These are phyloP conservation scores for Porphyridium purpureum DNA, from an alignment of 23 red algal genomes.

Conservation along the genomic window DNA sequence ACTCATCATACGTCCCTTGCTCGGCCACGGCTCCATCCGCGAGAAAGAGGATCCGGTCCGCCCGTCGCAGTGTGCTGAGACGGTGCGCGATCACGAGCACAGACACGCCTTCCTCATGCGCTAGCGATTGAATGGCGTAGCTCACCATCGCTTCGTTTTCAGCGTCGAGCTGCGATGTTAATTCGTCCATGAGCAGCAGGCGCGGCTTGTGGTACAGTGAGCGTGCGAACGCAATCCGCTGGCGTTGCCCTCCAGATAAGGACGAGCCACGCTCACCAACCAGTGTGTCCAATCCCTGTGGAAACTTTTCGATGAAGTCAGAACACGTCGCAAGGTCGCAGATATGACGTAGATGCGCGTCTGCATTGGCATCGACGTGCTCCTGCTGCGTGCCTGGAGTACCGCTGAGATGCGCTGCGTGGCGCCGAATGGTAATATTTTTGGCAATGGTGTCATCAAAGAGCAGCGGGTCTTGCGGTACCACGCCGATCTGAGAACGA, in stretches of 20 bases:
- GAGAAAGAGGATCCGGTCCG: conserved; percentile 60
- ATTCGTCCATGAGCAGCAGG: conserved; percentile 75
- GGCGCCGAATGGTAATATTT: conserved; percentile 12
- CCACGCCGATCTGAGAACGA: conserved; percentile 57
- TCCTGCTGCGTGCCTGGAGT: too few species aligned
- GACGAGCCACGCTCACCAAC: conserved; percentile 71
- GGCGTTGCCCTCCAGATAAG: conserved; percentile 67
- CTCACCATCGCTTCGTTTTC: too few species aligned
- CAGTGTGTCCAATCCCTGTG: conserved; percentile 66
- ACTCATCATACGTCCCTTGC: conserved; percentile 21
- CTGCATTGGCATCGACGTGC: too few species aligned
- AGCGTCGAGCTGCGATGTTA: too few species aligned
- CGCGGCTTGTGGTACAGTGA: conserved; percentile 59
- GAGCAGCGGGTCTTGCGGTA: conserved; percentile 73
- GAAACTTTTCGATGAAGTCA: conserved; percentile 79
- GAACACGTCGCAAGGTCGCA: too few species aligned
- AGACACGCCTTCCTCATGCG: too few species aligned
- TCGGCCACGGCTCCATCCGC: conserved; percentile 49
- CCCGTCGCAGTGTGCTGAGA: conserved; percentile 38
- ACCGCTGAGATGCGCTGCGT: too few species aligned
- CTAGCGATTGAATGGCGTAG: too few species aligned
- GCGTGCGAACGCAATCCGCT: conserved; percentile 75
- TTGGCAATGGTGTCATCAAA: conserved; percentile 57
- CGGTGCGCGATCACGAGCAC: conserved; percentile 84
- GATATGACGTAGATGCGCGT: too few species aligned